phyloP scores from a whole-genome alignment of 495 filamentous ascomycete species.

The Aspergillus carlsbadensis region DNA sequence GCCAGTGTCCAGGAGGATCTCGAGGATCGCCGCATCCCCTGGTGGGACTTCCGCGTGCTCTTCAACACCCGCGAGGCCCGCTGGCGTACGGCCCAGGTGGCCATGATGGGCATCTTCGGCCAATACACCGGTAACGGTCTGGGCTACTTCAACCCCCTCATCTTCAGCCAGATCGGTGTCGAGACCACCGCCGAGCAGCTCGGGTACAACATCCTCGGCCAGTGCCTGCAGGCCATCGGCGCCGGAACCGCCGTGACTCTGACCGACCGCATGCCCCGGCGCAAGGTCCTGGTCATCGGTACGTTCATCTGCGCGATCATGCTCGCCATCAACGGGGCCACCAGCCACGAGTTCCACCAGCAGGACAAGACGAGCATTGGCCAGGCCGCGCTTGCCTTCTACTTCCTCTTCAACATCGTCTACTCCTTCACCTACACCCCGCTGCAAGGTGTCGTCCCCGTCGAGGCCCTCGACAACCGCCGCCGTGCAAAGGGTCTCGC shows the following conservation, averaged over 20 bases:
- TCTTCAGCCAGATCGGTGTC: conserved; percentile 40
- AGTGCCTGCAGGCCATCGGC: conserved; percentile 64
- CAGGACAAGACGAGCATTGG: conserved; percentile 46
- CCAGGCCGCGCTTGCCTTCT: conserved; percentile 60
- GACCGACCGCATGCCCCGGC: conserved; percentile 65
- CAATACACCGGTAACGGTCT: conserved; percentile 50
- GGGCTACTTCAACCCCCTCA: conserved; percentile 46
- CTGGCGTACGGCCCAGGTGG: conserved; percentile 61
- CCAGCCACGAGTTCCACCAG: conserved; percentile 26
- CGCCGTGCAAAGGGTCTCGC: conserved; percentile 67
- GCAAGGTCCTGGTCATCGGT: conserved; percentile 58
- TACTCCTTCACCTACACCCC: conserved; percentile 70
- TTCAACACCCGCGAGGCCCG: conserved; percentile 56
- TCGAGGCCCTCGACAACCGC: conserved; percentile 63
- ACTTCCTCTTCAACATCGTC: conserved; percentile 67
- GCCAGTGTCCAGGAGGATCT: conserved; percentile 54
- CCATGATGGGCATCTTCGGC: conserved; percentile 61
- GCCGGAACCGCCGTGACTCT: conserved; percentile 65
- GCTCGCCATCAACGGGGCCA: conserved; percentile 41
- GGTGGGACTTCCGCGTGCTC: conserved; percentile 65
- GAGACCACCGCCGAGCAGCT: conserved; percentile 50
- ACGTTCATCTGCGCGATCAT: conserved; percentile 53
- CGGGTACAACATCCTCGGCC: conserved; percentile 63
- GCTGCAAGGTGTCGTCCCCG: conserved; percentile 67
- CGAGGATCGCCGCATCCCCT: conserved; percentile 52